These are phyloP conservation scores for Yarrowia sp. DNA, from an alignment of 805 yeast genomes.

Conservation along the genomic window DNA sequence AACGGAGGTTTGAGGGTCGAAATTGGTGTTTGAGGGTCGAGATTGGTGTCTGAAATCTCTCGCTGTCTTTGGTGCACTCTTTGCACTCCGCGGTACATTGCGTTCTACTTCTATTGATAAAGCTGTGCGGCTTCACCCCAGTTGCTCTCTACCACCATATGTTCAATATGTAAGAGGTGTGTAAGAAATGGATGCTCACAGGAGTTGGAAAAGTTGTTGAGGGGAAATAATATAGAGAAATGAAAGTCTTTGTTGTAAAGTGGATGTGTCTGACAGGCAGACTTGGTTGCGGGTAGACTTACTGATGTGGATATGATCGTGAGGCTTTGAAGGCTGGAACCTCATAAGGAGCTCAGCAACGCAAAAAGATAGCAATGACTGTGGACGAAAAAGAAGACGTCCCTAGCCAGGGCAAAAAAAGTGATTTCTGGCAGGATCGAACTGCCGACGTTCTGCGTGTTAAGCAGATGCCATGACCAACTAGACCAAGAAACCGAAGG, in stretches of 20 bases:
- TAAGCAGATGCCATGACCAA: conserved; percentile 99
- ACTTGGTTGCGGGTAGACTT: not conserved
- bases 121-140: too few species aligned
- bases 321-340: not conserved
- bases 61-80: too few species aligned
- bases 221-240: not conserved
- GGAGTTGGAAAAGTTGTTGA: not conserved
- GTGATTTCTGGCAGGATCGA: conserved; percentile 81
- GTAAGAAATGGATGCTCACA: not conserved
- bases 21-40: too few species aligned
- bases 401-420: conserved; percentile 5
- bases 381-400: too few species aligned
- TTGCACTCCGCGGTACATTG: too few species aligned
- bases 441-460: conserved; percentile 99
- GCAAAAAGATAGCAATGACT: too few species aligned
- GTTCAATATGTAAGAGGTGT: not conserved
- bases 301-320: not conserved
- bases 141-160: not conserved
- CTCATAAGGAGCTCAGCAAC: too few species aligned
- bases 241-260: too few species aligned
- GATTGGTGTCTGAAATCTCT: too few species aligned
- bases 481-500: conserved; percentile 74
- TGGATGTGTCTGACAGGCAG: not conserved
- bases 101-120: too few species aligned
- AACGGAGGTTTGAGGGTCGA: too few species aligned